Evolutionary conservation across 2,329 filamentous ascomycete genomes (phyloP).

Genomic region (Penicillium occitanis): DNA sequence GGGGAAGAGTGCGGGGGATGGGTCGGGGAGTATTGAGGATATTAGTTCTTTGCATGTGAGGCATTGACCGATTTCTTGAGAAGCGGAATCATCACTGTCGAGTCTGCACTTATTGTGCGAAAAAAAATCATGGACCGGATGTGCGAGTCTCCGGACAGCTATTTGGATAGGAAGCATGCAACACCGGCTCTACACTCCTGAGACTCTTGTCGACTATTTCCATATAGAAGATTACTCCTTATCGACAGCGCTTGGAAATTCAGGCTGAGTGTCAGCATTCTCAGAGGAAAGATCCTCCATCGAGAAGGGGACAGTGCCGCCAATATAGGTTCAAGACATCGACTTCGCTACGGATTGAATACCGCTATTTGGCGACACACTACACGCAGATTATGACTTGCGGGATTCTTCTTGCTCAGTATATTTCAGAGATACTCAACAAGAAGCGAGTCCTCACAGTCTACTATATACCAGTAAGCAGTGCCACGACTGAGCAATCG

Average conservation of each 20-base stretch:
- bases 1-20: conserved; percentile 34
- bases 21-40: conserved; percentile 50
- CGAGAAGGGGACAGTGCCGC: too few species aligned
- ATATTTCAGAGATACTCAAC: neutral
- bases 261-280: too few species aligned
- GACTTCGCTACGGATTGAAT: neutral
- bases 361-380: neutral
- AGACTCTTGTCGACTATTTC: neutral
- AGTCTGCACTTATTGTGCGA: too few species aligned
- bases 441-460: neutral
- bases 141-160: too few species aligned
- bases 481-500: neutral
- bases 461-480: neutral
- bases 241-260: neutral
- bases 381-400: neutral
- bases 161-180: too few species aligned
- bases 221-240: neutral
- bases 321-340: neutral
- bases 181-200: too few species aligned
- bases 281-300: too few species aligned
- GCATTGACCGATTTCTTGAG: conserved; percentile 28
- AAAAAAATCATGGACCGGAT: too few species aligned
- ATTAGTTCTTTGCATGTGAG: conserved; percentile 45
- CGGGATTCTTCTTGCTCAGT: neutral
- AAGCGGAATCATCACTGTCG: too few species aligned